Conservation (phyloP, 139 green algal genomes). For the Tetradesmus obliquus region DNA sequence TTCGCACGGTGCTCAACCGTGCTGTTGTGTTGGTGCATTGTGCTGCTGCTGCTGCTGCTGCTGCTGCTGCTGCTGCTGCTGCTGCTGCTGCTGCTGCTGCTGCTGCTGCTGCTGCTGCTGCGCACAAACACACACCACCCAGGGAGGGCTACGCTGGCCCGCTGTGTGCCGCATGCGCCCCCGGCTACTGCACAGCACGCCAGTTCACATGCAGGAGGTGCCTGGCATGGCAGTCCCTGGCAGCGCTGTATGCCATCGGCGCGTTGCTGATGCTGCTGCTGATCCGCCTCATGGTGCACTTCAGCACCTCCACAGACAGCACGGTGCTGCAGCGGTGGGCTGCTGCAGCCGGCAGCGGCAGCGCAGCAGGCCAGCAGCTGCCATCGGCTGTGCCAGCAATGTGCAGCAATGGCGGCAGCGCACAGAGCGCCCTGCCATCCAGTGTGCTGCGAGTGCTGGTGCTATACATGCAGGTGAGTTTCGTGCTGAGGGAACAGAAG, state of each 20-base stretch:
- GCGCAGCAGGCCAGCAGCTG: not conserved
- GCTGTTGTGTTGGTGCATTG: too few relatives aligned
- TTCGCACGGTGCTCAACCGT: too few relatives aligned
- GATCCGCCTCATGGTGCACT: slow-evolving; percentile 23
- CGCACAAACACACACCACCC: slow-evolving; percentile 27
- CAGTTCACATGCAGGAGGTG: slow-evolving; percentile 29
- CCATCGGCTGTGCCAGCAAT: not conserved
- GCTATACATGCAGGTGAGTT: slow-evolving; percentile 37
- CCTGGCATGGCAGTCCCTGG: not conserved
- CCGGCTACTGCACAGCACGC: not conserved
- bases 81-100: too few relatives aligned
- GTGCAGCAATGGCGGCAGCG: not conserved
- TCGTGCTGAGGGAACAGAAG: too few relatives aligned
- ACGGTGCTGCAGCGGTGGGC: not conserved
- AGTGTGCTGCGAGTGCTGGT: slow-evolving; percentile 38
- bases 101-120: not conserved
- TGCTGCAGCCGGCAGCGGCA: not conserved
- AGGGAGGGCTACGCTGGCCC: slow-evolving; percentile 40
- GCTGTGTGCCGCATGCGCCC: slow-evolving; percentile 35
- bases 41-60: too few relatives aligned
- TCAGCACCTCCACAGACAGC: slow-evolving; percentile 30
- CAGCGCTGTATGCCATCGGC: not conserved
- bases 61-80: too few relatives aligned
- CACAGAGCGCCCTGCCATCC: not conserved
- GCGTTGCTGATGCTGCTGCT: not conserved